phyloP scores from a whole-genome alignment of 352 stramenopile genomes.

The Globisporangium cederbergense region DNA sequence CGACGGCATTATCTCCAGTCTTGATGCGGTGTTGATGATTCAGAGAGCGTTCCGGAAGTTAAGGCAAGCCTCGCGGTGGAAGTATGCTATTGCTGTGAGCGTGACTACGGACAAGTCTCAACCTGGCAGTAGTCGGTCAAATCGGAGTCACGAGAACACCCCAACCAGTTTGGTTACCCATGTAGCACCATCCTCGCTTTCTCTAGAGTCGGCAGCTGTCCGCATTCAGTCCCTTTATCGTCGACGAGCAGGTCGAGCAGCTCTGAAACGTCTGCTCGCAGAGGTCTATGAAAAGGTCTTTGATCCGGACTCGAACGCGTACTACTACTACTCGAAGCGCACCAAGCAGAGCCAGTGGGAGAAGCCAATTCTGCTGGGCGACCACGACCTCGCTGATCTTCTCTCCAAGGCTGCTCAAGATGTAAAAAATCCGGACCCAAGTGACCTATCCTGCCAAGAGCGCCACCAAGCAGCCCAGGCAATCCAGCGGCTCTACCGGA shows the following conservation, averaged over 20 bases:
- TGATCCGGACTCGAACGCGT: slow-evolving; percentile 24
- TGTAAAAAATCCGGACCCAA: not conserved
- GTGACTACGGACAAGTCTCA: not conserved
- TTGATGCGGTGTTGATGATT: not conserved
- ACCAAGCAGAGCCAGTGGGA: slow-evolving; percentile 31
- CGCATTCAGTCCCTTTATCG: slow-evolving; percentile 6
- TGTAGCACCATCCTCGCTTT: not conserved
- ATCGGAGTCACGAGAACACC: not conserved
- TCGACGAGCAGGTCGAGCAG: not conserved
- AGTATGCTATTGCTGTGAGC: not conserved
- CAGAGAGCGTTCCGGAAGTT: slow-evolving; percentile 1
- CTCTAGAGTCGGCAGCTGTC: not conserved
- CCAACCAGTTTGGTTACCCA: not conserved
- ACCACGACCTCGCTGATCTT: not conserved
- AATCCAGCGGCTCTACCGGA: slow-evolving; percentile 40
- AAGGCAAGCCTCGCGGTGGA: not conserved
- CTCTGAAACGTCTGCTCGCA: not conserved
- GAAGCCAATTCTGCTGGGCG: slow-evolving; percentile 23
- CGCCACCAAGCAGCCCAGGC: slow-evolving; percentile 23
- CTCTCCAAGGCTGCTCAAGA: not conserved
- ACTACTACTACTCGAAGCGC: slow-evolving; percentile 31
- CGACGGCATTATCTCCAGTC: not conserved
- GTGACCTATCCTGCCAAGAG: not conserved
- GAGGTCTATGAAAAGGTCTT: slow-evolving; percentile 31
- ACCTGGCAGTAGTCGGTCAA: not conserved